Conservation (phyloP, 768 basidiomycete species). For the Suillus placidus region DNA sequence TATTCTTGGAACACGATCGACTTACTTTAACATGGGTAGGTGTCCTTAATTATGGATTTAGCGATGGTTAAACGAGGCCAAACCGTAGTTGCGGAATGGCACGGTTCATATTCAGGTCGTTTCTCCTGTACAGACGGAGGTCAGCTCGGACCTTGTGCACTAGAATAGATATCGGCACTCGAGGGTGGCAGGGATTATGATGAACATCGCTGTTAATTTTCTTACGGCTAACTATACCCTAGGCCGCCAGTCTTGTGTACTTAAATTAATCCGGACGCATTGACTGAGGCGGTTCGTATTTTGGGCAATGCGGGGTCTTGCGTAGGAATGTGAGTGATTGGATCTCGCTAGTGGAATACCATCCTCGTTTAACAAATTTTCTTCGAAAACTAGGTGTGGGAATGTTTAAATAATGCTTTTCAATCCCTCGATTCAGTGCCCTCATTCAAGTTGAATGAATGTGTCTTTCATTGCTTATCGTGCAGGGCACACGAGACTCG, state of each 20-base stretch:
- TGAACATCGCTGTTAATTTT: neutral
- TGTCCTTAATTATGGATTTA: neutral
- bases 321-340: neutral
- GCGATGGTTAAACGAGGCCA: neutral
- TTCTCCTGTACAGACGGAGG: neutral
- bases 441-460: neutral
- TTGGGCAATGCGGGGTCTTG: neutral
- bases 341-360: neutral
- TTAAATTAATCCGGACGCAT: neutral
- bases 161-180: neutral
- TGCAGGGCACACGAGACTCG: neutral
- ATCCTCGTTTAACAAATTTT: neutral
- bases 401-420: slow-evolving; percentile 5
- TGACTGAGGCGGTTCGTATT: neutral
- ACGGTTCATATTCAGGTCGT: neutral
- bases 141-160: too few species aligned
- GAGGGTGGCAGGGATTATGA: neutral
- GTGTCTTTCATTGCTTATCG: neutral
- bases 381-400: neutral
- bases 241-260: neutral
- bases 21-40: slow-evolving; percentile 4
- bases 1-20: neutral
- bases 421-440: neutral
- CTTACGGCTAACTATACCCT: neutral
- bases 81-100: neutral